Percentiles rank a stretch among this genome's conserved stretches.
Evolutionary conservation across 306 rosid species (phyloP).

Genomic region (Cucurbita argyrosperma): DNA sequence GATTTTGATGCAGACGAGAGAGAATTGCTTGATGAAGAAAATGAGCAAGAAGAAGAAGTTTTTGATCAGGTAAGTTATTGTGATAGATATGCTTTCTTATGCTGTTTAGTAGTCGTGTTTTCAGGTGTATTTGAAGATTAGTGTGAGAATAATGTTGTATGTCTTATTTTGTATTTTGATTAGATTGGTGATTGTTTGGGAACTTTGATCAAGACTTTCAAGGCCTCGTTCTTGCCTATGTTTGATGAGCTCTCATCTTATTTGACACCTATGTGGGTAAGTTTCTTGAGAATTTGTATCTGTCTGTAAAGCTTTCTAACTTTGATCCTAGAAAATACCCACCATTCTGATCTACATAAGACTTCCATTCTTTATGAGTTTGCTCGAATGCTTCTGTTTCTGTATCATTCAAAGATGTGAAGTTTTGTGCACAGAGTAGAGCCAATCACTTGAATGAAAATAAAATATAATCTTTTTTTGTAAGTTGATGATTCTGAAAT

Average conservation of each 20-base stretch:
- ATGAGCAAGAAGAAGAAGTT: slow-evolving; percentile 99
- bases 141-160: not conserved
- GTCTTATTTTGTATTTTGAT: not conserved
- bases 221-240: slow-evolving; percentile 87
- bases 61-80: slow-evolving; percentile 75
- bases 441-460: not conserved
- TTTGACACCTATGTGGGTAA: slow-evolving; percentile 99
- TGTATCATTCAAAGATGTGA: not conserved
- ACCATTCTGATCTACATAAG: not conserved
- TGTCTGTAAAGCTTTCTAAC: not conserved
- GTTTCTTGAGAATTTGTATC: slow-evolving; percentile 13
- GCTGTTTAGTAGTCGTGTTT: not conserved
- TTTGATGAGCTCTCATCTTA: slow-evolving; percentile 83
- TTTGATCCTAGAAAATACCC: not conserved
- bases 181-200: slow-evolving; percentile 99
- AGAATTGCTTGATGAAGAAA: slow-evolving; percentile 88
- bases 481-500: not conserved
- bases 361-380: not conserved
- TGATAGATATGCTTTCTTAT: not conserved
- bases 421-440: not conserved
- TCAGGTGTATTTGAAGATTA: not conserved
- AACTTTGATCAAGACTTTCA: slow-evolving; percentile 89
- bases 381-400: not conserved
- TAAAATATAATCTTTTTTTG: not conserved
- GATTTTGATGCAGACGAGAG: slow-evolving; percentile 95